These are phyloP conservation scores for Pseudopyricularia cyperi DNA, from an alignment of 2,329 filamentous ascomycete genomes.

Conservation along the genomic window DNA sequence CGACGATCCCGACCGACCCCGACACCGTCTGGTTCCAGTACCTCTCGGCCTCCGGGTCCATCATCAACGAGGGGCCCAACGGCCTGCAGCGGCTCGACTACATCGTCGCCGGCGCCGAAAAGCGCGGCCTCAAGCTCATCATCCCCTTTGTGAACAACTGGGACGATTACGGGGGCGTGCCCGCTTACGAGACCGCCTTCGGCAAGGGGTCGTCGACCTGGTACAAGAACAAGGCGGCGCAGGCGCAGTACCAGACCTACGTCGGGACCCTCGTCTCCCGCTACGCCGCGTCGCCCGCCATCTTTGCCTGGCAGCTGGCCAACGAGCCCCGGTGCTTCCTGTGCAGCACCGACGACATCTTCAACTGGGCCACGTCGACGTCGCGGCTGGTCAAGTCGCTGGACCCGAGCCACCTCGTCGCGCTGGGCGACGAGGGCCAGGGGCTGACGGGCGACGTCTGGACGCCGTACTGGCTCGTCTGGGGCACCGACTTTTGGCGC, in stretches of 20 bases:
- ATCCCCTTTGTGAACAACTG: slow-evolving; percentile 59
- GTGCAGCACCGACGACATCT: slow-evolving; percentile 43
- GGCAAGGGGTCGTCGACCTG: slow-evolving; percentile 37
- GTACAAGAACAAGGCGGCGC: slow-evolving; percentile 35
- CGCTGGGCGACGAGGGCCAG: slow-evolving; percentile 42
- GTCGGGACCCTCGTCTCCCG: slow-evolving; percentile 29
- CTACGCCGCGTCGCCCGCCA: slow-evolving; percentile 28
- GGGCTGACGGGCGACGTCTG: slow-evolving; percentile 10
- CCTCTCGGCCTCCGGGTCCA: slow-evolving; percentile 33
- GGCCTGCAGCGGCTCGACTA: slow-evolving; percentile 53
- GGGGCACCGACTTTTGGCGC: slow-evolving; percentile 38
- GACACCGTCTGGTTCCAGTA: slow-evolving; percentile 38
- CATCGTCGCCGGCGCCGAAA: slow-evolving; percentile 46
- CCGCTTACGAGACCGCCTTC: slow-evolving; percentile 41
- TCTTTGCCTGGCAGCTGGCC: slow-evolving; percentile 38
- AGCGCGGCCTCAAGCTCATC: slow-evolving; percentile 47
- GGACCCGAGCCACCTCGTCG: slow-evolving; percentile 47
- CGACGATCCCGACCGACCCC: slow-evolving; percentile 16
- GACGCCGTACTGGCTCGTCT: slow-evolving; percentile 24
- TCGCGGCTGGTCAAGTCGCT: slow-evolving; percentile 49
- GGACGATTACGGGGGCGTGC: slow-evolving; percentile 52
- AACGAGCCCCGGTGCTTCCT: slow-evolving; percentile 48
- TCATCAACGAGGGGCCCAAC: slow-evolving; percentile 50
- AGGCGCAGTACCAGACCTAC: slow-evolving; percentile 37
- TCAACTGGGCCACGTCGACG: slow-evolving; percentile 42